phyloP scores from a whole-genome alignment of 2,329 filamentous ascomycete genomes.

The Talaromyces sp. region DNA sequence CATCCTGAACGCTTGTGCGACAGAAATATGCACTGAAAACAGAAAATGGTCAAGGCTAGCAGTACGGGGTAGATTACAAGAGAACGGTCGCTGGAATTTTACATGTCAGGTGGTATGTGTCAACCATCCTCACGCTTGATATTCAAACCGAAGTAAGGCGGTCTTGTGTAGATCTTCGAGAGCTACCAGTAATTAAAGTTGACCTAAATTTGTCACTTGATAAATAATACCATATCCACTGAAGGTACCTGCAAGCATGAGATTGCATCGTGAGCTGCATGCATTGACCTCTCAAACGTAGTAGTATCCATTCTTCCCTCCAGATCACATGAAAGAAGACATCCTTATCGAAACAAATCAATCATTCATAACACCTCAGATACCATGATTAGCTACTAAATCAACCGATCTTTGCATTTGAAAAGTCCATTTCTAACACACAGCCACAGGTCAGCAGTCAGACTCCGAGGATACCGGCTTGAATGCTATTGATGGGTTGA shows the following conservation, averaged over 20 bases:
- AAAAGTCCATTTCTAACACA: conserved; percentile 62
- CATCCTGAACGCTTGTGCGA: background rate
- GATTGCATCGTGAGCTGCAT: background rate
- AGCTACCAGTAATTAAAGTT: background rate
- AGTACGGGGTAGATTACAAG: background rate
- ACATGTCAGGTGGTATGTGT: background rate
- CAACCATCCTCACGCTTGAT: background rate
- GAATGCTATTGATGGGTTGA: background rate
- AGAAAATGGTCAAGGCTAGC: background rate
- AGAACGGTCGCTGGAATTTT: background rate
- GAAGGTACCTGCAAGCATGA: background rate
- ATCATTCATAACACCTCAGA: background rate
- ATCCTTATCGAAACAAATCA: background rate
- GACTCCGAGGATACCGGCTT: background rate
- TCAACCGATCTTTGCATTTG: conserved; percentile 59
- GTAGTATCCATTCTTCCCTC: background rate
- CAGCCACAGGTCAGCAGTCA: conserved; percentile 16
- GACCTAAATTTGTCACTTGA: background rate
- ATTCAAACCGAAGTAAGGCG: background rate
- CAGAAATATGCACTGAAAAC: background rate
- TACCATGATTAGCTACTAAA: background rate
- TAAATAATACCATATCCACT: too few relatives aligned
- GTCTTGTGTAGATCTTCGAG: background rate
- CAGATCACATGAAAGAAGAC: background rate
- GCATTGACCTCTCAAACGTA: background rate